Conservation (phyloP, 2,329 filamentous ascomycete species). For the Cordyceps cicadae region DNA sequence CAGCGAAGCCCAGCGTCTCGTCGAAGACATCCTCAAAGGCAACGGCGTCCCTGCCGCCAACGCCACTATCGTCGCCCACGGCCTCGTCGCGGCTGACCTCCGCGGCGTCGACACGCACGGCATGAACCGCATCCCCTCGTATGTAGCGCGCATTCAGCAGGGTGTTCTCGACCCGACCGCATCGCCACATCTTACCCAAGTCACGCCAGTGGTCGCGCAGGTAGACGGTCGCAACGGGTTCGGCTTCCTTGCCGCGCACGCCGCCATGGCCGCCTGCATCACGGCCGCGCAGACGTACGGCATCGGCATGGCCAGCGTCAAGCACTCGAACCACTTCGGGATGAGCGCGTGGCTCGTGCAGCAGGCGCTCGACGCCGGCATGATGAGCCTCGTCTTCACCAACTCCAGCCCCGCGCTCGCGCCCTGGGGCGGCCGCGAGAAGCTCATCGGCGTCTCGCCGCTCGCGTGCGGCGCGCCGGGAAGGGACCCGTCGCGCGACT, state of each 20-base stretch:
- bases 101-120: conserved; percentile 73
- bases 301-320: conserved; percentile 65
- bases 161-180: conserved; percentile 58
- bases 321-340: conserved; percentile 74
- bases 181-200: conserved; percentile 47
- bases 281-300: conserved; percentile 56
- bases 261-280: conserved; percentile 60
- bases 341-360: conserved; percentile 78
- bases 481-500: conserved; percentile 40
- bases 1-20: conserved; percentile 37
- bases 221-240: conserved; percentile 64
- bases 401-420: conserved; percentile 66
- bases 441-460: conserved; percentile 65
- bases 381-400: conserved; percentile 65
- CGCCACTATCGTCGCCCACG: conserved; percentile 55
- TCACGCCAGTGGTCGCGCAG: conserved; percentile 64
- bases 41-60: conserved; percentile 53
- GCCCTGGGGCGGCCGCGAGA: conserved; percentile 58
- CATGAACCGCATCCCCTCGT: conserved; percentile 69
- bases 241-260: conserved; percentile 62
- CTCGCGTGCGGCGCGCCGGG: conserved; percentile 70
- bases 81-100: conserved; percentile 65
- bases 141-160: conserved; percentile 63
- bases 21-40: conserved; percentile 46
- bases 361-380: conserved; percentile 62